Evolutionary conservation across 2,329 filamentous ascomycete genomes (phyloP), one percentile per base, ranked within the genome.

Genomic region (Ophiostoma piceae): DNA sequence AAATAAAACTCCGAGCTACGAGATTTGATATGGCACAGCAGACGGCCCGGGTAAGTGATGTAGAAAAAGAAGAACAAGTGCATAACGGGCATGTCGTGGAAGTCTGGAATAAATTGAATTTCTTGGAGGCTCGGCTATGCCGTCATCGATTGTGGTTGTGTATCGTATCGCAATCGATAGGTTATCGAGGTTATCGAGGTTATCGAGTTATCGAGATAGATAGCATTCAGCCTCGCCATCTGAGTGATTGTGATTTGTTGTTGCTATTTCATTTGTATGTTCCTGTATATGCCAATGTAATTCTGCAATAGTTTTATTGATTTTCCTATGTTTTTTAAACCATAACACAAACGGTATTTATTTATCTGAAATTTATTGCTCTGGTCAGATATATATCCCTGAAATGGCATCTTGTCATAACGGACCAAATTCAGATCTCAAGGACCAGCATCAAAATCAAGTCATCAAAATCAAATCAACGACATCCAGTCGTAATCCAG

Each of bases 1-100:
- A 29, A 2, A 29, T 1, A 29, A 29, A 29, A 29, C 26, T 29
- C 26, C 26, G 26, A 29, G 26, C 26, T 29, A 57, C n/a, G 51
- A 26, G n/a, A 57, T 26, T 57, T 57, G 22, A 57, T 57, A 57
- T 8, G 51, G 51, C 51, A 57, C 51, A 57, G 51, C 51, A 57
- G 51, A 57, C 51, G 51, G 51, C n/a, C 8, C 51, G n/a, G 47
- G 51, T 14, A 26, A 26, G 51, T 3, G 51, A 57, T 57, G 51
- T 57, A 14, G 16, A 57, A 57, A 57, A 57, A 41, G 11, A 41
- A 12, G 39, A 41, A 1, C 14, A 12, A 11, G 8, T 39, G 37
- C 6, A 39, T 39, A 39, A 54, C n/a, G 11, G 47, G 47, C 35
- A 35, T 6, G 35, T 35, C 35, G 35, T 35, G 35, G 35, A 8